Percentiles rank a stretch among this genome's conserved stretches.
Evolutionary conservation across 305 asterid species (phyloP).

Genomic region (Fraxinus sp.): DNA sequence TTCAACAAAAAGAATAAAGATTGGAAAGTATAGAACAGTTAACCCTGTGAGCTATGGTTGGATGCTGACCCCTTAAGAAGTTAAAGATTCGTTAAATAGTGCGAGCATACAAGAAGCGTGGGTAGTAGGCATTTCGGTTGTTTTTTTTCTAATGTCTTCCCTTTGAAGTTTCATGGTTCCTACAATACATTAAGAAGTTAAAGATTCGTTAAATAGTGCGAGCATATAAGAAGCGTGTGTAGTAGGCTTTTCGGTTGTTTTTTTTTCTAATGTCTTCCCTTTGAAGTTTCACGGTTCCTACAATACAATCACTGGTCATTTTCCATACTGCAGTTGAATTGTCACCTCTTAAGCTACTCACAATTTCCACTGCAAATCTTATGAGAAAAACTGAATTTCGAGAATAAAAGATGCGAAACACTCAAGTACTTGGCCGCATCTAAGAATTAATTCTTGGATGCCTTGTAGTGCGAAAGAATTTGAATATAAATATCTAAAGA

Average conservation of each 20-base stretch:
- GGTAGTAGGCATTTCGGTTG: not conserved
- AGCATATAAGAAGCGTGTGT: not conserved
- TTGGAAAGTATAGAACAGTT: not conserved
- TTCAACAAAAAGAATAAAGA: not conserved
- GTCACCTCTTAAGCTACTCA: not conserved
- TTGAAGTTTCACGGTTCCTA: not conserved
- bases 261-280: not conserved
- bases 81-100: not conserved
- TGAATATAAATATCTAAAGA: not conserved
- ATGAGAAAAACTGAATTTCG: not conserved
- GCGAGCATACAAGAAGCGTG: not conserved
- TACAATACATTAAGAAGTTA: not conserved
- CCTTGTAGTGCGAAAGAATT: not conserved
- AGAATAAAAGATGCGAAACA: not conserved
- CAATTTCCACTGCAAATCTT: not conserved
- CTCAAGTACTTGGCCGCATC: not conserved
- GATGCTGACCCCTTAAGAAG: slow-evolving; percentile 8
- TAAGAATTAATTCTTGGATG: not conserved
- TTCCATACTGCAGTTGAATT: slow-evolving; percentile 13
- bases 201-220: not conserved
- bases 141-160: not conserved
- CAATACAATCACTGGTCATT: not conserved
- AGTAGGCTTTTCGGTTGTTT: not conserved
- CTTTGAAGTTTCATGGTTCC: not conserved
- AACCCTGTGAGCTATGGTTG: slow-evolving; percentile 8